These are phyloP conservation scores for Aeschynomene evenia DNA, from an alignment of 306 rosid species.

Conservation along the genomic window DNA sequence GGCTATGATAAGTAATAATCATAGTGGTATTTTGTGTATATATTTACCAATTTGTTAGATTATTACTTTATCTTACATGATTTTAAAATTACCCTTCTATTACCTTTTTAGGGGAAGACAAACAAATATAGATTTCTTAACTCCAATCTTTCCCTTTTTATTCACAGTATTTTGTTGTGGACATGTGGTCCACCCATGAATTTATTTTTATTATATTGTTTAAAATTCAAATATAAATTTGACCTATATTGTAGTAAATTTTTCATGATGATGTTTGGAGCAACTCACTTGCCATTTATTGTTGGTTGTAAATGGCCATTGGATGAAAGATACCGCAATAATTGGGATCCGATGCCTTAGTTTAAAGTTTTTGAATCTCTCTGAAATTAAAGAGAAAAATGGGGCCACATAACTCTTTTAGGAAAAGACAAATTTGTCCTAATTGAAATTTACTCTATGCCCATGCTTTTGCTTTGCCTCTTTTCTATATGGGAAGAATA, in stretches of 20 bases:
- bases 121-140: not conserved
- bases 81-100: not conserved
- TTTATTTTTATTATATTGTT: too few species aligned
- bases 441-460: not conserved
- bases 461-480: not conserved
- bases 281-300: constrained; percentile 30
- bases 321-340: constrained; percentile 30
- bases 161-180: not conserved
- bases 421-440: constrained; percentile 34
- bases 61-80: not conserved
- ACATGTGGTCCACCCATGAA: not conserved
- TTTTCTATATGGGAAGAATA: not conserved
- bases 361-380: constrained; percentile 3
- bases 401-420: not conserved
- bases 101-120: not conserved
- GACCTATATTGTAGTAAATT: constrained; percentile 25
- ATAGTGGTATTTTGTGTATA: not conserved
- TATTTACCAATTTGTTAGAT: not conserved
- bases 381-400: not conserved
- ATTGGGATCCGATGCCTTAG: constrained; percentile 39
- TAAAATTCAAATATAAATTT: not conserved
- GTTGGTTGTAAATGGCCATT: constrained; percentile 33
- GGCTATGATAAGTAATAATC: too few species aligned
- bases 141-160: not conserved
- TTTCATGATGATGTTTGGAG: constrained; percentile 32